Conservation (phyloP, 768 basidiomycete genomes). For the Tricholoma bakamatsutake region DNA sequence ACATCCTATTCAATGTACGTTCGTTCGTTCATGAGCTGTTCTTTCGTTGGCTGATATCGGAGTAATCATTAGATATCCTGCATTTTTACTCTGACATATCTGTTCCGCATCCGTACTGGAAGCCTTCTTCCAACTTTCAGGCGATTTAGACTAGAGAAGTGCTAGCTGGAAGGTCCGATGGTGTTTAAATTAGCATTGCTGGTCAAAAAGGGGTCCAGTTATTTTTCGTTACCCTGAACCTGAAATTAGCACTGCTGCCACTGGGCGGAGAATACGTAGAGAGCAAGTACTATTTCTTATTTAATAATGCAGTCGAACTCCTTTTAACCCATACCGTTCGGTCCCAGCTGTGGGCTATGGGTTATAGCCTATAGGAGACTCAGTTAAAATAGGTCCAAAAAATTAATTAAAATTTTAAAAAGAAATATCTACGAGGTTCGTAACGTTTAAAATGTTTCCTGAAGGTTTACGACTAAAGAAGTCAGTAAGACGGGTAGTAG, state of each 20-base stretch:
- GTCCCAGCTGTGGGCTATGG: too few species aligned
- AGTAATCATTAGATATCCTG: conserved; percentile 35
- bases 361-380: background rate
- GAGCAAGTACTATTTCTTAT: too few species aligned
- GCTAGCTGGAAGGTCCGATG: too few species aligned
- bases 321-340: too few species aligned
- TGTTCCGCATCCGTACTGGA: conserved; percentile 11
- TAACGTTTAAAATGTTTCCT: background rate
- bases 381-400: background rate
- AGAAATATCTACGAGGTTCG: background rate
- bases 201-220: too few species aligned
- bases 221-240: too few species aligned
- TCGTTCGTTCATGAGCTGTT: conserved; percentile 41
- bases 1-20: conserved; percentile 40
- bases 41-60: conserved; percentile 41
- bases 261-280: too few species aligned
- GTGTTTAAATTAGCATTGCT: too few species aligned
- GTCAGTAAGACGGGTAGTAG: conserved; percentile 1
- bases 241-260: too few species aligned
- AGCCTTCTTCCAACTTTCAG: too few species aligned
- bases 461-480: background rate
- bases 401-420: background rate
- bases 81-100: conserved; percentile 48
- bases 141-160: too few species aligned
- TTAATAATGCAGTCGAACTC: too few species aligned